Evolutionary conservation across 768 basidiomycete species (phyloP).

Genomic region (Leccinellum albellum): DNA sequence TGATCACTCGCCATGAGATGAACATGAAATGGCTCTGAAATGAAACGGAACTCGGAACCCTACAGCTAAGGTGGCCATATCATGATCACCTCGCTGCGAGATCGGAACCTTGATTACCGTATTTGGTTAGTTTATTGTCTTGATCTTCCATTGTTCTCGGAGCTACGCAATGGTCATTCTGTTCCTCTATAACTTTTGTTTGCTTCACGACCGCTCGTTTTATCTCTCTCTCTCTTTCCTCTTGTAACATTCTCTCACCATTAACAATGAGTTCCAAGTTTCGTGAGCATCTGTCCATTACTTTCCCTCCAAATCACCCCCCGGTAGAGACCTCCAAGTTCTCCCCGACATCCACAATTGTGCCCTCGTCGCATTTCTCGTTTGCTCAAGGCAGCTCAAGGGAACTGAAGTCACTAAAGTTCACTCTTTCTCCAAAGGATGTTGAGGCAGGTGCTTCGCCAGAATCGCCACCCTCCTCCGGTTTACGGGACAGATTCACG

Average conservation of each 20-base stretch:
- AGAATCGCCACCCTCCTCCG: constrained; percentile 13
- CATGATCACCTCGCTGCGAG: not conserved
- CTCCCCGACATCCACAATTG: constrained; percentile 41
- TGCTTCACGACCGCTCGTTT: constrained; percentile 10
- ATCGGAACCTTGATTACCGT: constrained; percentile 10
- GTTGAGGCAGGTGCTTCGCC: constrained; percentile 22
- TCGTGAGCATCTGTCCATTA: constrained; percentile 29
- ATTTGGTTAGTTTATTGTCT: constrained; percentile 19
- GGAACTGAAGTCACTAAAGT: not conserved
- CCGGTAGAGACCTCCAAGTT: constrained; percentile 37
- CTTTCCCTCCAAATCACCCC: constrained; percentile 5
- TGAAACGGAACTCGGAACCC: not conserved
- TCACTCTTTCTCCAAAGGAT: constrained; percentile 17
- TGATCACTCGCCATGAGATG: not conserved
- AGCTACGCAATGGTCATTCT: constrained; percentile 1
- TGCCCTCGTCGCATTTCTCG: constrained; percentile 27
- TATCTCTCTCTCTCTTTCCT: not conserved
- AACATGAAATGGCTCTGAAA: not conserved
- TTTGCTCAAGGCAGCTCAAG: constrained; percentile 18
- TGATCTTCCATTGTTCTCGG: constrained; percentile 18
- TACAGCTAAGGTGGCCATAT: not conserved
- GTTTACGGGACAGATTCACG: constrained; percentile 33
- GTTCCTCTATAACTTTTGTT: not conserved
- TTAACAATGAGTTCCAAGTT: constrained; percentile 28
- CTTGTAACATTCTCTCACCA: not conserved